Evolutionary conservation across 257 asterid species (phyloP).

Genomic region (Paraleonurus japonicus): DNA sequence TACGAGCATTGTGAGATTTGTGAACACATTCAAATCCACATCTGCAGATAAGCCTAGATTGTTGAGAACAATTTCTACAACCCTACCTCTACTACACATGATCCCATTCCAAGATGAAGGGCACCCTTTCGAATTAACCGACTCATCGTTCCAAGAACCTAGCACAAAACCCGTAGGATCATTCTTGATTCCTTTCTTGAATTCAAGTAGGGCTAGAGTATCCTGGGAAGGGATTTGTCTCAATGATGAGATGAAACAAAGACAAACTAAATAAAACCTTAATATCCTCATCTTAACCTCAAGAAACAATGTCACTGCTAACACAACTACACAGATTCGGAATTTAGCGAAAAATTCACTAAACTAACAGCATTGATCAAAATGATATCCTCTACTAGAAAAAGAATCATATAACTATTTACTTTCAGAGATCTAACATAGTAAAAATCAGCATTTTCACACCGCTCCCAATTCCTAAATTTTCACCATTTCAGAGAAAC

Average conservation of each 20-base stretch:
- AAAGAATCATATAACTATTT: background rate
- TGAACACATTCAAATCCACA: conserved; percentile 62
- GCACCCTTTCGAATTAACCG: conserved; percentile 74
- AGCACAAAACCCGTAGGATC: conserved; percentile 84
- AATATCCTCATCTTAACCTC: conserved; percentile 46
- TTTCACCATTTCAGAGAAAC: conserved; percentile 18
- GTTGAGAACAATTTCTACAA: conserved; percentile 83
- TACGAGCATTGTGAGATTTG: conserved; percentile 75
- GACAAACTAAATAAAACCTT: conserved; percentile 40
- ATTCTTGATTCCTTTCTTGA: conserved; percentile 82
- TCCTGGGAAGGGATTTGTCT: conserved; percentile 89
- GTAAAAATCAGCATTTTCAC: conserved; percentile 28
- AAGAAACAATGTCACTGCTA: conserved; percentile 9
- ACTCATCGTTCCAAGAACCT: conserved; percentile 78
- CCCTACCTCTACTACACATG: conserved; percentile 74
- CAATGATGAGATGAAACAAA: conserved; percentile 39
- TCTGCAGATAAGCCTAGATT: conserved; percentile 61
- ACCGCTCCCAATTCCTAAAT: conserved; percentile 13
- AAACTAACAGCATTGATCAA: conserved; percentile 6
- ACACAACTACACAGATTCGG: background rate
- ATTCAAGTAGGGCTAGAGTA: conserved; percentile 65
- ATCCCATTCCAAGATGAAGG: conserved; percentile 94
- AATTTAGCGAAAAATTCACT: conserved; percentile 4
- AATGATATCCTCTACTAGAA: background rate
- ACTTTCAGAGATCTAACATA: background rate